Percentiles rank a stretch among this genome's conserved stretches.
phyloP scores from a whole-genome alignment of 306 rosid genomes.

The Delonix regia region DNA sequence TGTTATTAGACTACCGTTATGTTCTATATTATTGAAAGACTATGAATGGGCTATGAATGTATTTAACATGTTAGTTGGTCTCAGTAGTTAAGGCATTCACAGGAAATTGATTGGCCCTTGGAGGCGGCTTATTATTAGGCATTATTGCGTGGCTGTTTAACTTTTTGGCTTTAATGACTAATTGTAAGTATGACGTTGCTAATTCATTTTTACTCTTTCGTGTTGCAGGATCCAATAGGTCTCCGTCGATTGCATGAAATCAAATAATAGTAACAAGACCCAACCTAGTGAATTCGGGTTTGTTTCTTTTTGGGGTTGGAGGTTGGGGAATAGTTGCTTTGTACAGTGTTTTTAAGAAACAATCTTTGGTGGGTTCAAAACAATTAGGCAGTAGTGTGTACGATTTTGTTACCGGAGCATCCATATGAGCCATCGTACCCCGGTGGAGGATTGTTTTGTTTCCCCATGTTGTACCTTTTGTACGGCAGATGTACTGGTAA shows the following conservation, averaged over 20 bases:
- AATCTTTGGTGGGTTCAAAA: not conserved
- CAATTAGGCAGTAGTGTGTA: constrained; percentile 11
- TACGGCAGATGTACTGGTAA: not conserved
- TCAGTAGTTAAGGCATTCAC: not conserved
- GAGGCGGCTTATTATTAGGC: not conserved
- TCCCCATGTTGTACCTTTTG: constrained; percentile 12
- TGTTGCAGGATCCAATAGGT: constrained; percentile 47
- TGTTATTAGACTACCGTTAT: too few relatives aligned
- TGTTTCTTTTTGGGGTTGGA: not conserved
- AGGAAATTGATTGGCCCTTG: not conserved
- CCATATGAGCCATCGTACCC: constrained; percentile 7
- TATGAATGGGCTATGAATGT: not conserved
- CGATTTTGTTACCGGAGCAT: not conserved
- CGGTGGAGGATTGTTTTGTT: not conserved
- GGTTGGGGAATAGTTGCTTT: constrained; percentile 11
- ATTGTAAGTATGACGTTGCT: constrained; percentile 1
- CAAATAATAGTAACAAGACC: constrained; percentile 19
- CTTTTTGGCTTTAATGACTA: not conserved
- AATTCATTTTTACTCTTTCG: constrained; percentile 15
- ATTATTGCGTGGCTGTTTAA: not conserved
- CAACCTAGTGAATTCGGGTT: not conserved
- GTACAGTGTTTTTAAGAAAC: constrained; percentile 30
- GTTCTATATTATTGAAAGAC: too few relatives aligned
- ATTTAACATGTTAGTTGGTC: not conserved
- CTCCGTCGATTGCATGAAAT: constrained; percentile 29